phyloP scores from a whole-genome alignment of 2,329 filamentous ascomycete genomes.

The Incumbomyces lentus region DNA sequence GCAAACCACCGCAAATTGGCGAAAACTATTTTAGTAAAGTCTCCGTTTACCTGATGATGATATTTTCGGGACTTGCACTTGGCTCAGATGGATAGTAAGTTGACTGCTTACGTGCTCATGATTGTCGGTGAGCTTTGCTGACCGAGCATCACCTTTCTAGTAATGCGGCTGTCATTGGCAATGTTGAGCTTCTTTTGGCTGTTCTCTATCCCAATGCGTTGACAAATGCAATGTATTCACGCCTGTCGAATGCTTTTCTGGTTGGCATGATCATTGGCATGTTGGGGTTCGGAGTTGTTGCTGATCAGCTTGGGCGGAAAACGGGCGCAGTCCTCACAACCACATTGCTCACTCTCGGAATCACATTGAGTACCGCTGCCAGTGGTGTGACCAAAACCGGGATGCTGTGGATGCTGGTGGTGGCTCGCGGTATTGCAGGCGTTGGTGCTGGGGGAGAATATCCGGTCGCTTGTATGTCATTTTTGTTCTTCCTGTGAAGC shows the following conservation, averaged over 20 bases:
- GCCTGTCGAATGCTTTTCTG: slow-evolving; percentile 46
- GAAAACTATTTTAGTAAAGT: slow-evolving; percentile 7
- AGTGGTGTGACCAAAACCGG: slow-evolving; percentile 22
- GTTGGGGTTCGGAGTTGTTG: slow-evolving; percentile 42
- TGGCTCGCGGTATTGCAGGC: slow-evolving; percentile 36
- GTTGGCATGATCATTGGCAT: slow-evolving; percentile 49
- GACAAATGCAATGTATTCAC: slow-evolving; percentile 34
- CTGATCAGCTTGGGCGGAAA: slow-evolving; percentile 42
- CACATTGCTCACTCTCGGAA: slow-evolving; percentile 36
- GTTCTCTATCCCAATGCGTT: slow-evolving; percentile 26
- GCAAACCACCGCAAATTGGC: too few relatives aligned
- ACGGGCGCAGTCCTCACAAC: slow-evolving; percentile 42
- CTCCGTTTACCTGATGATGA: slow-evolving; percentile 26
- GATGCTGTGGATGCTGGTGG: slow-evolving; percentile 43
- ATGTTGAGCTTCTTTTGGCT: slow-evolving; percentile 28
- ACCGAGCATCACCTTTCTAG: slow-evolving; percentile 1
- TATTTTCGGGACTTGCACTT: slow-evolving; percentile 29
- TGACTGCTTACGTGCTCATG: slow-evolving; percentile 21
- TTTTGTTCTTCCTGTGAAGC: too few relatives aligned
- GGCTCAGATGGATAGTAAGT: slow-evolving; percentile 32
- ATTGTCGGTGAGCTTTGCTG: too few relatives aligned
- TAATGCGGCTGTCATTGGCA: slow-evolving; percentile 22
- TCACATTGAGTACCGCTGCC: slow-evolving; percentile 38
- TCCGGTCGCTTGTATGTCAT: slow-evolving; percentile 18
- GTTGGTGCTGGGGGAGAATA: slow-evolving; percentile 36